A percentile compares a stretch with the other conserved stretches of the same genome.
Evolutionary conservation across 2,329 filamentous ascomycete genomes (phyloP).

Genomic region (Xylariomycetidae sp.): DNA sequence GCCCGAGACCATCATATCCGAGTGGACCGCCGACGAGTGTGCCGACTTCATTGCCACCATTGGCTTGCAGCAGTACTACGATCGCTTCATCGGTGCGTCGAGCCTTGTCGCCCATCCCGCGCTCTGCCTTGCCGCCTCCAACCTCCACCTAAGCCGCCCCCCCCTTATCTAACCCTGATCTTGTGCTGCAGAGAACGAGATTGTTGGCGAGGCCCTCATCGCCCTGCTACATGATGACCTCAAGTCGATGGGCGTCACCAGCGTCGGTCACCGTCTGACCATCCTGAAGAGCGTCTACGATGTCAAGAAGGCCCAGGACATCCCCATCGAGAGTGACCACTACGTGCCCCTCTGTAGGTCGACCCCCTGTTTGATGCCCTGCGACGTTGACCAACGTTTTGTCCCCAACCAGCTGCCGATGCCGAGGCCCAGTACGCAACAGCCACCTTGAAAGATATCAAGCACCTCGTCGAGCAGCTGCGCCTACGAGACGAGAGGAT

Average conservation of each 20-base stretch:
- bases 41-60: constrained; percentile 80
- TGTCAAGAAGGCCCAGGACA: constrained; percentile 87
- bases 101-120: constrained; percentile 1
- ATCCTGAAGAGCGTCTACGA: constrained; percentile 96
- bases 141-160: no score
- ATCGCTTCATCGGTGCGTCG: constrained; percentile 70
- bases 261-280: constrained; percentile 88
- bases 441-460: constrained; percentile 89
- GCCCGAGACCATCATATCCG: constrained; percentile 68
- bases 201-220: constrained; percentile 85
- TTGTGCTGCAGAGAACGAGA: constrained; percentile 78
- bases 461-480: constrained; percentile 82
- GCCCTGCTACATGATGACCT: constrained; percentile 87
- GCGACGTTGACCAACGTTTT: constrained; percentile 1
- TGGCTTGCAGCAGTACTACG: constrained; percentile 75
- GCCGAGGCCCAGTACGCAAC: constrained; percentile 78
- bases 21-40: constrained; percentile 82
- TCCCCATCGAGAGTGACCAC: constrained; percentile 86
- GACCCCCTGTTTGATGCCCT: constrained; percentile 2
- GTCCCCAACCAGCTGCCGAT: constrained; percentile 64
- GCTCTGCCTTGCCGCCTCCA: constrained; percentile 12
- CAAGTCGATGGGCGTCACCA: constrained; percentile 88
- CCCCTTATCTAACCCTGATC: constrained; percentile 16
- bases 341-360: constrained; percentile 88
- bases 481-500: constrained; percentile 88